These are phyloP conservation scores for Apiotrichum brassicae DNA, from an alignment of 1,284 basidiomycete genomes.

Conservation along the genomic window DNA sequence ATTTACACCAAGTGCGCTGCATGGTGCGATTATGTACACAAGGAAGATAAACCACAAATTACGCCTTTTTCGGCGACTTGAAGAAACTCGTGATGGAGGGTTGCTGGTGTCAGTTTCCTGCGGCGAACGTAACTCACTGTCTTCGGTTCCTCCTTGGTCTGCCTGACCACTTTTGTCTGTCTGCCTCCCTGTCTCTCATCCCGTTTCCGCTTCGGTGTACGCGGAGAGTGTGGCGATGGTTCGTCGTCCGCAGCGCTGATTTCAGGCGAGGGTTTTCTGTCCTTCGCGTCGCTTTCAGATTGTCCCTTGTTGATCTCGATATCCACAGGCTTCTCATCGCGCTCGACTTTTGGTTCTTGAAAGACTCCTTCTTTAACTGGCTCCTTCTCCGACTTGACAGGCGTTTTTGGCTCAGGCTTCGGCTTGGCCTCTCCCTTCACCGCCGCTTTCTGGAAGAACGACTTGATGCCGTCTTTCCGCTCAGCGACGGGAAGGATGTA, in stretches of 20 bases:
- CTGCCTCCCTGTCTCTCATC: constrained; percentile 17
- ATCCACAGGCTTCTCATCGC: neutral
- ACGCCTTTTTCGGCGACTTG: constrained; percentile 24
- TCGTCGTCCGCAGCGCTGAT: neutral
- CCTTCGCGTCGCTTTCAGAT: neutral
- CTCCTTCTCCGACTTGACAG: neutral
- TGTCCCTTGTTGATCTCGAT: too few relatives aligned
- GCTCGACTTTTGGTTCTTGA: constrained; percentile 3
- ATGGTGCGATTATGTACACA: too few relatives aligned
- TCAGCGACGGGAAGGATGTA: constrained; percentile 74
- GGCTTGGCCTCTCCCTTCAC: neutral
- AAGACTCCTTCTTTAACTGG: too few relatives aligned
- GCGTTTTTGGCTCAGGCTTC: neutral
- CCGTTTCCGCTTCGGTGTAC: constrained; percentile 5
- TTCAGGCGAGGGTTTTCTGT: neutral
- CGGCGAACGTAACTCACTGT: constrained; percentile 15
- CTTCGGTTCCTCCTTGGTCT: constrained; percentile 17
- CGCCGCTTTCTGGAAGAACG: constrained; percentile 70
- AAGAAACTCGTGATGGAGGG: constrained; percentile 38
- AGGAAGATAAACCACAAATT: neutral
- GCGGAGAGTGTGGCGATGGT: neutral
- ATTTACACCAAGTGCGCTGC: too few relatives aligned
- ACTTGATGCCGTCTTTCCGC: constrained; percentile 80
- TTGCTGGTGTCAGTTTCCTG: constrained; percentile 21
- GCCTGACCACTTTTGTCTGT: constrained; percentile 31